Evolutionary conservation across 1,284 basidiomycete genomes (phyloP).

Genomic region (Pisolithus thermaeus): DNA sequence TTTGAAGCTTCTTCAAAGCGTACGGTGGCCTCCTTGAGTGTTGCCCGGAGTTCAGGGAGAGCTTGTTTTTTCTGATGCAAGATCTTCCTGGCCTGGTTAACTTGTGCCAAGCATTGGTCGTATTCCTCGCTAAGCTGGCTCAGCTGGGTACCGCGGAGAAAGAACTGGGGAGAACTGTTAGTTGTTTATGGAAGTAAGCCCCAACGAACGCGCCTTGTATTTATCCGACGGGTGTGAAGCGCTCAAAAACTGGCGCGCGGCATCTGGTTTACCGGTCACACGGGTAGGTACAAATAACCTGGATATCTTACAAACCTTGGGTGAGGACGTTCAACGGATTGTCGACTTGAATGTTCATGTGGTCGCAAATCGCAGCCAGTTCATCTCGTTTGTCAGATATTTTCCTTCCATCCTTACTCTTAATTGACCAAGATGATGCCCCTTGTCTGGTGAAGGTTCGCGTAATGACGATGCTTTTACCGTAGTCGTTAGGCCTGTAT

Average conservation of each 20-base stretch:
- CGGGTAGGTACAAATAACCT: not conserved
- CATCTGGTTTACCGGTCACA: conserved; percentile 26
- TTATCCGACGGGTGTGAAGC: conserved; percentile 82
- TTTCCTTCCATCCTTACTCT: conserved; percentile 58
- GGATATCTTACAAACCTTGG: conserved; percentile 51
- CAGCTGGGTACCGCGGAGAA: conserved; percentile 90
- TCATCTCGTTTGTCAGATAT: conserved; percentile 84
- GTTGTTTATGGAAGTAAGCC: not conserved
- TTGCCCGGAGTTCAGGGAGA: conserved; percentile 66
- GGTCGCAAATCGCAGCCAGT: conserved; percentile 82
- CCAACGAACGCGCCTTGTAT: conserved; percentile 63
- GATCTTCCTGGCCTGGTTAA: conserved; percentile 58
- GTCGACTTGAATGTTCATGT: conserved; percentile 96
- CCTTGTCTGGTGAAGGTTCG: conserved; percentile 79
- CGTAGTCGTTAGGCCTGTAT: conserved; percentile 79
- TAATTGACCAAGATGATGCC: conserved; percentile 79
- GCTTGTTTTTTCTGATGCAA: conserved; percentile 65
- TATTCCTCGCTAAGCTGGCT: conserved; percentile 87
- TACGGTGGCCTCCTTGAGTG: conserved; percentile 52
- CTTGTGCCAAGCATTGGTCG: conserved; percentile 67
- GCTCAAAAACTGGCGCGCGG: conserved; percentile 74
- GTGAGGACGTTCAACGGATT: conserved; percentile 95
- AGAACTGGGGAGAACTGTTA: conserved; percentile 58
- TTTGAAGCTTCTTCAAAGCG: conserved; percentile 71
- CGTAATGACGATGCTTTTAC: conserved; percentile 80